These are phyloP conservation scores for Skeletonema costatum DNA, from an alignment of 108 stramenopile species.

Conservation along the genomic window DNA sequence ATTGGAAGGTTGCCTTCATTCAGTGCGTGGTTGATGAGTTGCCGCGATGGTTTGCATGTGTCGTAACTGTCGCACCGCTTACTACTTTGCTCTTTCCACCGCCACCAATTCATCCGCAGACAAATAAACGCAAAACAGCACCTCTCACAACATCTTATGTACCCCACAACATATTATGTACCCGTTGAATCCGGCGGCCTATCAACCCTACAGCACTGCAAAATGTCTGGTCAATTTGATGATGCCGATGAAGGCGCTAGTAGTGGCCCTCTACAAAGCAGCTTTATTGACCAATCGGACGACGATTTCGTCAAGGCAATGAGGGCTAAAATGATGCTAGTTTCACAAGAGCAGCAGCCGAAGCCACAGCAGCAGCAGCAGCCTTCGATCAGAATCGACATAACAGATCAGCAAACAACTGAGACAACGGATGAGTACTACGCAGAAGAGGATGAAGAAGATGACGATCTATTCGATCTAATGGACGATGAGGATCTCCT, in stretches of 20 bases:
- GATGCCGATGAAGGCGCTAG: slow-evolving; percentile 40
- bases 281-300: slow-evolving; percentile 4
- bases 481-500: slow-evolving; percentile 25
- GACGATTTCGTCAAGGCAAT: slow-evolving; percentile 32
- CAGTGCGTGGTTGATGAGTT: background rate
- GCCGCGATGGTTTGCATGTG: background rate
- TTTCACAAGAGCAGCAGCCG: background rate
- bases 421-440: slow-evolving; percentile 8
- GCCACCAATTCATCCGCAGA: background rate
- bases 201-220: background rate
- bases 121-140: background rate
- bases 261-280: slow-evolving; percentile 7
- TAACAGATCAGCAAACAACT: background rate
- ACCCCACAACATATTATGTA: too few relatives aligned
- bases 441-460: slow-evolving; percentile 42
- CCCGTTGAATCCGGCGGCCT: too few relatives aligned
- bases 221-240: slow-evolving; percentile 57
- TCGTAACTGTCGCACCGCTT: background rate
- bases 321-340: slow-evolving; percentile 30
- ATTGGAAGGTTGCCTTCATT: too few relatives aligned
- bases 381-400: background rate
- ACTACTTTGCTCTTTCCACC: background rate
- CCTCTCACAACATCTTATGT: too few relatives aligned
- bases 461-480: slow-evolving; percentile 53
- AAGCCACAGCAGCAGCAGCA: background rate